Percentiles rank a stretch among this genome's conserved stretches.
These are phyloP conservation scores for Vitis hybrid DNA, from an alignment of 177 flowering plant species.

Conservation along the genomic window DNA sequence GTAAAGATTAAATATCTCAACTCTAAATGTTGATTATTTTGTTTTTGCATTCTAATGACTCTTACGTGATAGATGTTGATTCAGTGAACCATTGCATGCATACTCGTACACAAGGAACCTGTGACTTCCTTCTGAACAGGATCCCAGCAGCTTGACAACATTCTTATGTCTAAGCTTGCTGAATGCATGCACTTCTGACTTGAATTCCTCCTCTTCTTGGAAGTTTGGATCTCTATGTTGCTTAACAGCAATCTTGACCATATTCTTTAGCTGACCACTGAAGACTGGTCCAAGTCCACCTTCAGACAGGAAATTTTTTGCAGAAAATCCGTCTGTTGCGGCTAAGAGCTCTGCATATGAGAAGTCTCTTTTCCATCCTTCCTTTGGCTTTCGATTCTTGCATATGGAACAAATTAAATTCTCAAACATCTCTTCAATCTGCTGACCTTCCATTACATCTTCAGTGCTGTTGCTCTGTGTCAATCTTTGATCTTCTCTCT, in stretches of 20 bases:
- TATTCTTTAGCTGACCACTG: slow-evolving; percentile 45
- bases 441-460: neutral
- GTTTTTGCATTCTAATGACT: neutral
- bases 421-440: slow-evolving; percentile 19
- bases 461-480: neutral
- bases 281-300: slow-evolving; percentile 64
- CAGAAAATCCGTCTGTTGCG: slow-evolving; percentile 55
- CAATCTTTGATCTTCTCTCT: neutral
- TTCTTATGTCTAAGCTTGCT: slow-evolving; percentile 60
- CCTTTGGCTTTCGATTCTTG: slow-evolving; percentile 42
- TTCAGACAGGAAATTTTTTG: slow-evolving; percentile 43
- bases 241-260: slow-evolving; percentile 53
- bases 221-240: slow-evolving; percentile 48
- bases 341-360: slow-evolving; percentile 46
- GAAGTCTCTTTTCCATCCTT: slow-evolving; percentile 47
- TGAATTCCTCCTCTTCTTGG: slow-evolving; percentile 65
- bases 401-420: slow-evolving; percentile 41
- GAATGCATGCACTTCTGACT: slow-evolving; percentile 53
- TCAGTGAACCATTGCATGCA: slow-evolving; percentile 68
- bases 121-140: slow-evolving; percentile 56
- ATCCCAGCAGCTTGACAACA: slow-evolving; percentile 65
- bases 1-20: neutral
- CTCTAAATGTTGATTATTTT: too few species aligned
- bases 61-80: slow-evolving; percentile 61
- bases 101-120: slow-evolving; percentile 64